phyloP scores from a whole-genome alignment of 305 asterid species.

The Fraxinus ornus region DNA sequence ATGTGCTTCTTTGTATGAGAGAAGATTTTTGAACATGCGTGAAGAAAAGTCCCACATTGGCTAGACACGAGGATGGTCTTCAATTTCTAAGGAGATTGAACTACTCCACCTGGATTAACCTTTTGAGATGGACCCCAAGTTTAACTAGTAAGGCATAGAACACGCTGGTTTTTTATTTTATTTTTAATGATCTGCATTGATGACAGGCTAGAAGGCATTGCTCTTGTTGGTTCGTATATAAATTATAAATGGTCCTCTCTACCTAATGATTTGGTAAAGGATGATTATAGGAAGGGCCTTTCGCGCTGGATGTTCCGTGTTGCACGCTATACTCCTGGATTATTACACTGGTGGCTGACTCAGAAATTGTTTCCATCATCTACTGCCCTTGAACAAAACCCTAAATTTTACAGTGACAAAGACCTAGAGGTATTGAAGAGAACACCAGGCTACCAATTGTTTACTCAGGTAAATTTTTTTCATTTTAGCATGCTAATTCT shows the following conservation, averaged over 20 bases:
- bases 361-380: conserved; percentile 85
- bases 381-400: conserved; percentile 63
- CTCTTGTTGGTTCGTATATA: conserved; percentile 73
- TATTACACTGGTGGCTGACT: conserved; percentile 83
- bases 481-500: background rate
- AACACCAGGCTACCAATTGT: conserved; percentile 80
- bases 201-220: conserved; percentile 68
- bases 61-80: background rate
- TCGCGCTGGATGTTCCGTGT: conserved; percentile 50
- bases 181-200: background rate
- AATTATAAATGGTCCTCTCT: conserved; percentile 86
- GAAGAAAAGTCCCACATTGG: background rate
- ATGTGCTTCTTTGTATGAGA: background rate
- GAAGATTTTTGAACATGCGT: background rate
- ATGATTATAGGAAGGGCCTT: conserved; percentile 77
- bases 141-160: background rate
- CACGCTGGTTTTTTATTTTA: background rate
- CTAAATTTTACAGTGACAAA: conserved; percentile 58
- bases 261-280: conserved; percentile 59
- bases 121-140: background rate
- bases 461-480: conserved; percentile 49
- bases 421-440: conserved; percentile 79
- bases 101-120: background rate
- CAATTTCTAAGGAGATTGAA: background rate
- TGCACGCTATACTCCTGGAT: conserved; percentile 54